Conservation (phyloP, 352 stramenopile genomes). For the Pythium dissotocum region DNA sequence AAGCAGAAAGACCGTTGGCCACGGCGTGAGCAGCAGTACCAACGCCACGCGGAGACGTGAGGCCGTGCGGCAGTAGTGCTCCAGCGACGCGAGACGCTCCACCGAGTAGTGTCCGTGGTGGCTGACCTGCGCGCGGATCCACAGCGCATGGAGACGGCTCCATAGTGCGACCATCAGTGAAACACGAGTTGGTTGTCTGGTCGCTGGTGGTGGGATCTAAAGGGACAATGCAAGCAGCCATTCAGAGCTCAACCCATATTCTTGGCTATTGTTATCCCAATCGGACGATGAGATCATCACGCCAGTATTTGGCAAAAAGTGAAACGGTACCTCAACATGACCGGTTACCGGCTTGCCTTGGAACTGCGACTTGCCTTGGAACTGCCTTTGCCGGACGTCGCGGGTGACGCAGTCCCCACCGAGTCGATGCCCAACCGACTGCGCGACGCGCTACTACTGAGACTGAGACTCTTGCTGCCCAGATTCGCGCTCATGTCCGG, state of each 20-base stretch:
- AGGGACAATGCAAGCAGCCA: neutral
- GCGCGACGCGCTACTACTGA: slow-evolving; percentile 49
- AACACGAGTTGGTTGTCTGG: neutral
- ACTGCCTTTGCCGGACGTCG: slow-evolving; percentile 3
- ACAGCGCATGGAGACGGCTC: neutral
- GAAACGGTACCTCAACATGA: neutral
- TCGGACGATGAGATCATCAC: neutral
- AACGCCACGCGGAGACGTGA: neutral
- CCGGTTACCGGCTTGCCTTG: neutral
- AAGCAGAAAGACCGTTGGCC: neutral
- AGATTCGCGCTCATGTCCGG: slow-evolving; percentile 53
- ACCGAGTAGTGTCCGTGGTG: slow-evolving; percentile 23
- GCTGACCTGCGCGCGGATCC: neutral
- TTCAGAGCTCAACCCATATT: neutral
- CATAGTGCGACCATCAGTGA: neutral
- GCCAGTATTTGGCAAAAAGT: neutral
- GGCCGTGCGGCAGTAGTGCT: slow-evolving; percentile 2
- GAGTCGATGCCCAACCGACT: slow-evolving; percentile 40
- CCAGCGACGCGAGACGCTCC: slow-evolving; percentile 6
- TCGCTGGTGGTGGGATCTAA: too few relatives aligned
- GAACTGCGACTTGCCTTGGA: neutral
- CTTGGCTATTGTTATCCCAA: slow-evolving; percentile 2
- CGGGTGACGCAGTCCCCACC: slow-evolving; percentile 13
- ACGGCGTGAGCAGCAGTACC: slow-evolving; percentile 1
- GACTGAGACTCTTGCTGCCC: slow-evolving; percentile 37